Base-by-base conservation (phyloP, 164 flowering plant species). In the Brasenia schreberi region DNA sequence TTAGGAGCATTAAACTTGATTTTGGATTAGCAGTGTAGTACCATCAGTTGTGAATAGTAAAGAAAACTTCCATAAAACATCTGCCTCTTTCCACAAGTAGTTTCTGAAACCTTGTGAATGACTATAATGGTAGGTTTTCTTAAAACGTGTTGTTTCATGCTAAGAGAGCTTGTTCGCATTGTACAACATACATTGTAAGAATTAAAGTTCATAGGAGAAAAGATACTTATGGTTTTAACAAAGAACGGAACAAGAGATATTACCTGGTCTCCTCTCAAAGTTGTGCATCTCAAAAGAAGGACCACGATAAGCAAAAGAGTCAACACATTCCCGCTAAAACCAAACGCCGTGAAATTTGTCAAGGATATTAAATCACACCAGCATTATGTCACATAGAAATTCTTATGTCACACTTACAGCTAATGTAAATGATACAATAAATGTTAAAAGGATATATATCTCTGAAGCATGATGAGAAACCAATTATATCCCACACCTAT, bases 391-490 rank as follows among this genome's bases (percentile, higher is more conserved):
- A 59, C 49, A 53, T 43, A 43, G 9, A 63, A 62, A 68, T 59
- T 66, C 33, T 10, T 43, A 16, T 44, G 14, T 61, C 49, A 0
- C 2, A 19, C 52, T 6, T 6, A 44, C 7, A 44, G 52, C 5
- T n/a, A 53, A 6, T 5, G 42, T 58, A n/a, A 11, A 61, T 5
- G 2, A n/a, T 56, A 61, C 0, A 27, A 56, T 5, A 58, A 68
- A 12, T 42, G 11, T n/a, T 60, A 45, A 44, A 84, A 87, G 92
- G 96, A 90, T 90, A 90, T 90, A 90, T 62, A 73, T 85, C 43
- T 42, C 72, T 72, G 12, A 90, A 85, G 73, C 94, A 87, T 68
- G 70, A 70, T 2, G 86, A 78, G 66, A 86, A 76, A 61, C 75
- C 75, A 71, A 76, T 77, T 64, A 72, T 81, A 69, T 84, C 74